Percentiles rank a stretch among this genome's conserved stretches.
These are phyloP conservation scores for Malus hybrid DNA, from an alignment of 331 rosid species.

Conservation along the genomic window DNA sequence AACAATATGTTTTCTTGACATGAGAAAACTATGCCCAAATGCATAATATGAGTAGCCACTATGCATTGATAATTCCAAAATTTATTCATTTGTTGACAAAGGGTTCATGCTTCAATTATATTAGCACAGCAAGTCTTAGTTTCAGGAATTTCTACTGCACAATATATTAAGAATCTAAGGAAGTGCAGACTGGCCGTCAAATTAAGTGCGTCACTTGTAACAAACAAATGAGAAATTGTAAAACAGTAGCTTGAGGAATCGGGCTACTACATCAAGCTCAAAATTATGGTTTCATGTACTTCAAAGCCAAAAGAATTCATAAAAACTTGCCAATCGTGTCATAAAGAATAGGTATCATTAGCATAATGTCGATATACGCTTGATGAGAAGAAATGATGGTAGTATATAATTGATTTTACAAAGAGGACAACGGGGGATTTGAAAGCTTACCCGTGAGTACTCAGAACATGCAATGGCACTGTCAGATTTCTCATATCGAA, in stretches of 20 bases:
- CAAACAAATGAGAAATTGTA: too few species aligned
- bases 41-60: not conserved
- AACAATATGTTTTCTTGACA: not conserved
- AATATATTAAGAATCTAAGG: too few species aligned
- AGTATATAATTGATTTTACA: not conserved
- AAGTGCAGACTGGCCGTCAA: too few species aligned
- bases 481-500: slow-evolving; percentile 70
- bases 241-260: not conserved
- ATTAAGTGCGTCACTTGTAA: too few species aligned
- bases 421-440: not conserved
- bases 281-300: not conserved
- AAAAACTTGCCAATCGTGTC: not conserved
- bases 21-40: not conserved
- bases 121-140: too few species aligned
- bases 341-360: not conserved
- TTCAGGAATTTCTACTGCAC: too few species aligned
- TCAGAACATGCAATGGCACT: slow-evolving; percentile 56
- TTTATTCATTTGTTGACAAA: not conserved
- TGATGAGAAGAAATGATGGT: not conserved
- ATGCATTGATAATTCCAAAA: not conserved
- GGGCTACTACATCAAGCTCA: not conserved
- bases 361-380: too few species aligned
- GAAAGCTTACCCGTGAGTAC: slow-evolving; percentile 65
- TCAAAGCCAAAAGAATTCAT: not conserved
- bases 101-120: not conserved